Evolutionary conservation across 2,329 filamentous ascomycete genomes (phyloP).

Genomic region (Colletotrichum sp.): DNA sequence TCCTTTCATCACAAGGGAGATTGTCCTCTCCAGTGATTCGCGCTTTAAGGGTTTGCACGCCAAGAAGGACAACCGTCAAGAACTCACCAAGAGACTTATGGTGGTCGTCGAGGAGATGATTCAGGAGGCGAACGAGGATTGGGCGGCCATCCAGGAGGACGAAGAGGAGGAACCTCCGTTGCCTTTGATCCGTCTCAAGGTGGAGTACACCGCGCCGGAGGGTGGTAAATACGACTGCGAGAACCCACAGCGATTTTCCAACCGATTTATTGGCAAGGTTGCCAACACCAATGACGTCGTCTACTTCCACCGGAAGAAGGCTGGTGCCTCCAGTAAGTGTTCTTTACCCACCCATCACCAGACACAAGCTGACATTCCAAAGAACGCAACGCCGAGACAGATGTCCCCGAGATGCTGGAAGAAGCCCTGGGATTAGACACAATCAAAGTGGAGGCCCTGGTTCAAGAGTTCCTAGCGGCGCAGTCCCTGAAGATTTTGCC

Average conservation of each 20-base stretch:
- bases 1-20: conserved; percentile 87
- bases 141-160: conserved; percentile 78
- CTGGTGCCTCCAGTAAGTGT: conserved; percentile 51
- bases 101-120: conserved; percentile 86
- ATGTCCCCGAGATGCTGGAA: conserved; percentile 68
- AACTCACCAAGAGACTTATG: conserved; percentile 80
- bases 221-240: conserved; percentile 89
- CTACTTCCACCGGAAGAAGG: conserved; percentile 90
- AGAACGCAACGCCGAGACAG: conserved; percentile 52
- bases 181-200: conserved; percentile 86
- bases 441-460: conserved; percentile 87
- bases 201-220: conserved; percentile 87
- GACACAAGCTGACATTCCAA: not conserved
- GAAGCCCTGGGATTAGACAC: conserved; percentile 72
- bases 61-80: conserved; percentile 81
- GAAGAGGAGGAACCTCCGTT: conserved; percentile 68
- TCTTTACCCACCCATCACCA: not conserved
- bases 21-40: conserved; percentile 77
- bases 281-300: conserved; percentile 95
- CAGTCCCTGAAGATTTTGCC: conserved; percentile 93
- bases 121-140: conserved; percentile 79
- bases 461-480: conserved; percentile 83
- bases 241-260: conserved; percentile 95
- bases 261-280: conserved; percentile 87
- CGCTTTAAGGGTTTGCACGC: conserved; percentile 80